Conservation (phyloP, 2,329 filamentous ascomycete genomes). For the Corynespora cassiicola region DNA sequence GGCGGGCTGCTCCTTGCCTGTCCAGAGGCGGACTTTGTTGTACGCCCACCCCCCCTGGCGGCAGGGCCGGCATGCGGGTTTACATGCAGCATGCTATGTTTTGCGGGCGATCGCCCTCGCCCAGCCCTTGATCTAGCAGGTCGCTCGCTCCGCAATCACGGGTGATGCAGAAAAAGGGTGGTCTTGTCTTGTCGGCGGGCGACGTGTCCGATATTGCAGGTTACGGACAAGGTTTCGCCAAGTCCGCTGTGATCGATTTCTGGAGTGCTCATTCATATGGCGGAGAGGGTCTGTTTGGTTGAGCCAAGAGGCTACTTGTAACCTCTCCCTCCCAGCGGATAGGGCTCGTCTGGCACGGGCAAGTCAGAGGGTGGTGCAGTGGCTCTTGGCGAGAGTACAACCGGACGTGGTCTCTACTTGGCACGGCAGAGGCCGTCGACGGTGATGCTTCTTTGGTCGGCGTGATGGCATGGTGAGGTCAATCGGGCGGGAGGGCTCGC, state of each 20-base stretch:
- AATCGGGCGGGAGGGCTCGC: neutral
- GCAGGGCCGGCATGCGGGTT: no score
- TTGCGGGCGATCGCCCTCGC: no score
- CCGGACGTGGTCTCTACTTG: constrained; percentile 4
- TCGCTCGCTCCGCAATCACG: no score
- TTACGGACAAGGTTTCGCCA: constrained; percentile 15
- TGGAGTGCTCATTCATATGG: neutral
- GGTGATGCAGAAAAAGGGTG: no score
- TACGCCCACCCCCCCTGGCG: no score
- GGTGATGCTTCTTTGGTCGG: neutral
- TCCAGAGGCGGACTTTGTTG: no score
- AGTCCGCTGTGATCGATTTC: constrained; percentile 9
- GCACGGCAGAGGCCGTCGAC: no score
- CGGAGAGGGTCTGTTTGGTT: neutral
- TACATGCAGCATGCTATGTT: no score
- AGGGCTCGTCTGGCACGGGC: constrained; percentile 5
- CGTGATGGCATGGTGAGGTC: constrained; percentile 2
- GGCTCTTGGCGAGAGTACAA: constrained; percentile 15
- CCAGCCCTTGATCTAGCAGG: no score
- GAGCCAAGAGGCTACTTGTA: constrained; percentile 16
- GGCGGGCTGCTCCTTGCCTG: no score
- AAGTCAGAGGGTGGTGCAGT: constrained; percentile 1
- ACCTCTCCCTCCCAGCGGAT: constrained; percentile 12
- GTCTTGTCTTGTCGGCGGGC: no score
- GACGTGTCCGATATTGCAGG: constrained; percentile 1